A percentile compares a stretch with the other conserved stretches of the same genome.
phyloP scores from a whole-genome alignment of 257 asterid genomes.

The Mitragyna speciosa region DNA sequence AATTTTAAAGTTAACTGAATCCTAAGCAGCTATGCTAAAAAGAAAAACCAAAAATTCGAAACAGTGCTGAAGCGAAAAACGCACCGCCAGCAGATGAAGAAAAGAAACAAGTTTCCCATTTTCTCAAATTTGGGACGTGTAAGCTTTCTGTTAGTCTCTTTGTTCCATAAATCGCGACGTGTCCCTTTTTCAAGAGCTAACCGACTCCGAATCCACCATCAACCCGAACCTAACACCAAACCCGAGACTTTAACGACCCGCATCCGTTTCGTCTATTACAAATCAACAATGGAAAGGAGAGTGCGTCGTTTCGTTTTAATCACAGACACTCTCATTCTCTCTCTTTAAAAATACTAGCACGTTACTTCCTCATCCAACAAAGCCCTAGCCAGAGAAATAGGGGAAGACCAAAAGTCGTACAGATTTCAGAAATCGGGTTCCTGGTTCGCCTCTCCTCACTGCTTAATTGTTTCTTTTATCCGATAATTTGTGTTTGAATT shows the following conservation, averaged over 20 bases:
- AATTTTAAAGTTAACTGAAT: too few relatives aligned
- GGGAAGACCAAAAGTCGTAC: background rate
- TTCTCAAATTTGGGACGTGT: background rate
- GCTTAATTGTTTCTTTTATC: background rate
- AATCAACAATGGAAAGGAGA: background rate
- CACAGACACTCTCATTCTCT: background rate
- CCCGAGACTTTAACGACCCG: background rate
- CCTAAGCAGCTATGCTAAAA: background rate
- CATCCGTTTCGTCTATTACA: background rate
- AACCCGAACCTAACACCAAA: background rate
- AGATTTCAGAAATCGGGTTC: background rate
- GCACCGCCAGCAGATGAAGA: background rate
- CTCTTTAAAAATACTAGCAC: background rate
- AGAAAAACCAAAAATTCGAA: background rate
- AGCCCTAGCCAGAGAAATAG: background rate
- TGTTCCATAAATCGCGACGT: background rate
- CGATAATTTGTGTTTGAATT: background rate
- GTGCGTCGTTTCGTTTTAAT: background rate
- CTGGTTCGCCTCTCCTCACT: background rate
- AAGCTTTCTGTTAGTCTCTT: background rate
- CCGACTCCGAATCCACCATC: background rate
- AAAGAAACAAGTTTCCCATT: too few relatives aligned
- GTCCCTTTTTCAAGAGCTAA: background rate
- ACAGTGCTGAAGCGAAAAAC: background rate
- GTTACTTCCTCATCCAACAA: background rate